Base-by-base conservation (phyloP, 345 rosid genomes). In the Odontarrhena argentea region DNA sequence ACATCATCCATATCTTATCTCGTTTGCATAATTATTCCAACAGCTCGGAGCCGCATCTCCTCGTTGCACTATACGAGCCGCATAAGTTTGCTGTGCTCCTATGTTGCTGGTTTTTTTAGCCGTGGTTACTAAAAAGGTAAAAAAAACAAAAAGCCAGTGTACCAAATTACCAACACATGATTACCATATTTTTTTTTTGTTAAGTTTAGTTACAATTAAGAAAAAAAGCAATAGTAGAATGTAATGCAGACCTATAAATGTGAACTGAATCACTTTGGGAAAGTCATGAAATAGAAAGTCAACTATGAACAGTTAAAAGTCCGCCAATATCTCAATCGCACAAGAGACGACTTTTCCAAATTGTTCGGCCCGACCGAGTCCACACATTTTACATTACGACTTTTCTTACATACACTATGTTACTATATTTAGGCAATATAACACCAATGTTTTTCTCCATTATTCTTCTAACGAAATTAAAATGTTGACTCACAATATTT, bases 331-430 rank as follows among this genome's bases (percentile, higher is more conserved):
- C 60, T 57, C 53, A 10, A 64, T 66, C 71, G 5, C 30, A 46
- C 55, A 59, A 51, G 48, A 37, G 49, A 59, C 42, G 71, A 73
- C 77, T 60, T 51, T 61, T 34, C 35, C 55, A 56, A 25, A 59
- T 52, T 58, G 42, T 49, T 63, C 15, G 63, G 44, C 26, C 41
- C 40, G 35, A 48, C 9, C 11, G 25, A 8, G 57, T 65, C 46
- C 71, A 73, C 67, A 50, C 61, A 56, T 62, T 63, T 12, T 15
- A 53, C 68, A 45, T 25, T 11, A 34, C 48, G 75, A 70, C 63
- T 70, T 54, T 70, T 55, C 57, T 54, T 64, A 38, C 58, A 56
- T 9, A 35, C 22, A 18, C 9, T 36, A 4, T n/a, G 42, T 49
- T 28, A 43, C 26, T 73, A 59, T 66, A 65, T 58, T 5, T 37